Percentiles rank a stretch among this genome's conserved stretches.
Evolutionary conservation across 2,329 filamentous ascomycete species (phyloP).

Genomic region (Fusarium praegraminearum): DNA sequence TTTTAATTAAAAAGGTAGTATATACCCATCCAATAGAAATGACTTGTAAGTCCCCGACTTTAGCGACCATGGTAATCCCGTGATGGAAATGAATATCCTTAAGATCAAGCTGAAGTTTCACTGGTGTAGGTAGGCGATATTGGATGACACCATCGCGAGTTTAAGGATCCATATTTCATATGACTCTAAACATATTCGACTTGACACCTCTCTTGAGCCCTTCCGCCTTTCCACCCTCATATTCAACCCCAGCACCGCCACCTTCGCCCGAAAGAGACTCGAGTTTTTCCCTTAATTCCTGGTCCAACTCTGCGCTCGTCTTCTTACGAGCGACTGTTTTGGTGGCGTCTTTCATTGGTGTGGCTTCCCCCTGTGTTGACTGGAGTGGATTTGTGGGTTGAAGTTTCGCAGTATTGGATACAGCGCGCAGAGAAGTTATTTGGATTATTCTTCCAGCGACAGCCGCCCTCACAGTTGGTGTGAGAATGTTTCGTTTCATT

Average conservation of each 20-base stretch:
- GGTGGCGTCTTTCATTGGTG: not conserved
- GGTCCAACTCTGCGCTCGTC: conserved; percentile 72
- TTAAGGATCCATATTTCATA: conserved; percentile 47
- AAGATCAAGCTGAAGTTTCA: no score
- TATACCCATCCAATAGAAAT: no score
- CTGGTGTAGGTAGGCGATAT: no score
- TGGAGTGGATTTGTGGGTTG: not conserved
- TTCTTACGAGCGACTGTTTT: conserved; percentile 53
- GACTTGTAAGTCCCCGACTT: not conserved
- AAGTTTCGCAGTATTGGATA: rapidly evolving
- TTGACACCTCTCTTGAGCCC: conserved; percentile 80
- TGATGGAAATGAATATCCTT: not conserved
- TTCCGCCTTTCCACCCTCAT: conserved; percentile 78
- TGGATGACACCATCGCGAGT: no score
- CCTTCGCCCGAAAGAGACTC: conserved; percentile 77
- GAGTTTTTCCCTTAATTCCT: conserved; percentile 73
- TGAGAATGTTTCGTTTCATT: conserved; percentile 9
- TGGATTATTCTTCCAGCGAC: not conserved
- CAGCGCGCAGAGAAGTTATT: rapidly evolving
- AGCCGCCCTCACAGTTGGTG: rapidly evolving
- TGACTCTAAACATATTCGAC: conserved; percentile 82
- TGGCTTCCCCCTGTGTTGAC: not conserved
- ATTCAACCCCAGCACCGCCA: conserved; percentile 77
- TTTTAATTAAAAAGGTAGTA: not conserved
- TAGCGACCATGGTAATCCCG: not conserved